A percentile compares a stretch with the other conserved stretches of the same genome.
Evolutionary conservation across 495 filamentous ascomycete genomes (phyloP).

Genomic region (Apodospora peruviana): DNA sequence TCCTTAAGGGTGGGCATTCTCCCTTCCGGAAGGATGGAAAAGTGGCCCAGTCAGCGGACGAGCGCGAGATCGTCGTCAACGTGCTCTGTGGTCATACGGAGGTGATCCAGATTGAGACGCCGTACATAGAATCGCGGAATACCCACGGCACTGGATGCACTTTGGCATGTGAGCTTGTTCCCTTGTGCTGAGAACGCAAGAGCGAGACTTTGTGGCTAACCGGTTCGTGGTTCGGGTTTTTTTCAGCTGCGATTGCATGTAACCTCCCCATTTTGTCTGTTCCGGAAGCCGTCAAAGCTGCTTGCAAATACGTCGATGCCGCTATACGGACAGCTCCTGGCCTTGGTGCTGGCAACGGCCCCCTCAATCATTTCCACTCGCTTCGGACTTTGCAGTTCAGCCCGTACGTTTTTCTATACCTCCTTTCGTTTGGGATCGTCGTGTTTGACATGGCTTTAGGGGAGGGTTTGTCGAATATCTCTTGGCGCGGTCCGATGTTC

Average conservation of each 20-base stretch:
- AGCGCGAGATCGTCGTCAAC: constrained; percentile 65
- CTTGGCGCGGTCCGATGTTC: constrained; percentile 68
- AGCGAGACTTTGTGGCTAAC: neutral
- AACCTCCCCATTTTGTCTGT: constrained; percentile 75
- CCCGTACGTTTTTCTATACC: constrained; percentile 58
- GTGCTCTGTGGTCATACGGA: constrained; percentile 54
- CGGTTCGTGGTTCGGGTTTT: neutral
- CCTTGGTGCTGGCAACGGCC: constrained; percentile 76
- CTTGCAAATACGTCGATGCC: constrained; percentile 74
- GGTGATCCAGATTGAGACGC: constrained; percentile 54
- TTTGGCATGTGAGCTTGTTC: constrained; percentile 64
- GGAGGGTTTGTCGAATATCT: constrained; percentile 81
- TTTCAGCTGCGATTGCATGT: constrained; percentile 76
- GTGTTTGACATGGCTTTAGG: constrained; percentile 44
- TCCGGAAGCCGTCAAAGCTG: constrained; percentile 61
- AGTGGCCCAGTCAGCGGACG: constrained; percentile 47
- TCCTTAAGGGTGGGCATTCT: constrained; percentile 91
- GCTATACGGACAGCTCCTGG: constrained; percentile 73
- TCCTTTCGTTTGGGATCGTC: neutral
- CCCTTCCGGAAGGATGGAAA: constrained; percentile 61
- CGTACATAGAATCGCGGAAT: constrained; percentile 64
- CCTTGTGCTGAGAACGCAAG: neutral
- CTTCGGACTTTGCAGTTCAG: constrained; percentile 72
- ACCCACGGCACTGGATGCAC: constrained; percentile 97
- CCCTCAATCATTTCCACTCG: constrained; percentile 93